Evolutionary conservation across 225 moss, liverwort and hornwort species (phyloP).

Genomic region (Pseudisothecium myosuroides): DNA sequence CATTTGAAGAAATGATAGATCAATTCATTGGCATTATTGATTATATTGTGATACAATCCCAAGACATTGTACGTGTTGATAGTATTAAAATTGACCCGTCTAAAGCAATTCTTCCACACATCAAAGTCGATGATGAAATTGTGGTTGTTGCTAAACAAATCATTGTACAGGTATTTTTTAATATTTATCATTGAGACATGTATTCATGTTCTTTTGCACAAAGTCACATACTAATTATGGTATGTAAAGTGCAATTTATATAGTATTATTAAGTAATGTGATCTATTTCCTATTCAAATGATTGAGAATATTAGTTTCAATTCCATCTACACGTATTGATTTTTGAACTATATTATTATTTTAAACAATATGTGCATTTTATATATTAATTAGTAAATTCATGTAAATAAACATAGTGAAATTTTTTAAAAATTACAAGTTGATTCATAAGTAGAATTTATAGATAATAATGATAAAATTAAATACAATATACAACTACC

Average conservation of each 20-base stretch:
- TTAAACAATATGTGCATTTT: neutral
- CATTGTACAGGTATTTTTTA: conserved; percentile 46
- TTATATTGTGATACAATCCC: conserved; percentile 49
- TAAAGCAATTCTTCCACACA: conserved; percentile 36
- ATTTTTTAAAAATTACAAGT: no score
- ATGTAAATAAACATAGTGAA: no score
- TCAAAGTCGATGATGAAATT: conserved; percentile 66
- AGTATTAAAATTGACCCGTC: conserved; percentile 41
- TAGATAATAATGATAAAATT: neutral
- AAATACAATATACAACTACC: neutral
- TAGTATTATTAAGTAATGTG: neutral
- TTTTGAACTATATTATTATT: neutral
- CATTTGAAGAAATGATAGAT: conserved; percentile 55
- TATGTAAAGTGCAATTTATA: neutral
- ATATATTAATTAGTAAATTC: neutral
- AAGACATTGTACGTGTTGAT: conserved; percentile 57
- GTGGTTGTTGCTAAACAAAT: conserved; percentile 61
- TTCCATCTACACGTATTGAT: neutral
- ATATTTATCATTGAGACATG: neutral
- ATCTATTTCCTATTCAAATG: neutral
- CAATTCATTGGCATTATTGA: conserved; percentile 46
- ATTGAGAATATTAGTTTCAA: neutral
- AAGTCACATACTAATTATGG: fast-evolving
- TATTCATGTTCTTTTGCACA: no score
- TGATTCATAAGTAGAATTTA: neutral